Evolutionary conservation across 2,329 filamentous ascomycete genomes (phyloP).

Genomic region (Talaromyces islandicus): DNA sequence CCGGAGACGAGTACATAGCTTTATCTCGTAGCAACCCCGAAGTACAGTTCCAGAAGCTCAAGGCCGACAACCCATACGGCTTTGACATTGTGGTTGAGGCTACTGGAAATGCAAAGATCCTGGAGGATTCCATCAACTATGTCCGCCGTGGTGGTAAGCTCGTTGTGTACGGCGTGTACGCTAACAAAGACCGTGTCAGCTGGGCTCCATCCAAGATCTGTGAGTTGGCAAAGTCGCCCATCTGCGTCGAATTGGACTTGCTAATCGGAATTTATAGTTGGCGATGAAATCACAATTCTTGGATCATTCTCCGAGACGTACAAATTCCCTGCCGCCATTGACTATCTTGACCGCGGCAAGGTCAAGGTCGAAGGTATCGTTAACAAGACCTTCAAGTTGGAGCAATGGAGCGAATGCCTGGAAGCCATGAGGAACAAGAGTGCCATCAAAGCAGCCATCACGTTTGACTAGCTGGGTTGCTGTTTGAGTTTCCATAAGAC

Average conservation of each 20-base stretch:
- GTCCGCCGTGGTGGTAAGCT: slow-evolving; percentile 65
- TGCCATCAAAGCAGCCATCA: slow-evolving; percentile 68
- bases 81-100: slow-evolving; percentile 70
- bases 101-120: slow-evolving; percentile 62
- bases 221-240: slow-evolving; percentile 35
- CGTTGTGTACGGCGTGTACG: slow-evolving; percentile 67
- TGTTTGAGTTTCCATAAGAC: background rate
- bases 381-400: slow-evolving; percentile 67
- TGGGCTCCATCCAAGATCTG: slow-evolving; percentile 69
- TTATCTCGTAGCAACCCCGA: slow-evolving; percentile 47
- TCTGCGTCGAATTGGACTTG: background rate
- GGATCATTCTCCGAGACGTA: slow-evolving; percentile 69
- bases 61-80: slow-evolving; percentile 61
- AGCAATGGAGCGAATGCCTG: slow-evolving; percentile 65
- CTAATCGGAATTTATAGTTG: slow-evolving; percentile 19
- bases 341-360: slow-evolving; percentile 44
- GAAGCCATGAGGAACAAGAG: slow-evolving; percentile 66
- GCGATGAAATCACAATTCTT: slow-evolving; percentile 64
- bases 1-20: slow-evolving; percentile 44
- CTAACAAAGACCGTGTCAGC: slow-evolving; percentile 54
- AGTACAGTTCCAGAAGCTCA: slow-evolving; percentile 57
- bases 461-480: slow-evolving; percentile 50
- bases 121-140: slow-evolving; percentile 66
- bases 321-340: slow-evolving; percentile 59
- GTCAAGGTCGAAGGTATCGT: slow-evolving; percentile 58